phyloP scores from a whole-genome alignment of 139 green algal species.

The Desmodesmus armatus region DNA sequence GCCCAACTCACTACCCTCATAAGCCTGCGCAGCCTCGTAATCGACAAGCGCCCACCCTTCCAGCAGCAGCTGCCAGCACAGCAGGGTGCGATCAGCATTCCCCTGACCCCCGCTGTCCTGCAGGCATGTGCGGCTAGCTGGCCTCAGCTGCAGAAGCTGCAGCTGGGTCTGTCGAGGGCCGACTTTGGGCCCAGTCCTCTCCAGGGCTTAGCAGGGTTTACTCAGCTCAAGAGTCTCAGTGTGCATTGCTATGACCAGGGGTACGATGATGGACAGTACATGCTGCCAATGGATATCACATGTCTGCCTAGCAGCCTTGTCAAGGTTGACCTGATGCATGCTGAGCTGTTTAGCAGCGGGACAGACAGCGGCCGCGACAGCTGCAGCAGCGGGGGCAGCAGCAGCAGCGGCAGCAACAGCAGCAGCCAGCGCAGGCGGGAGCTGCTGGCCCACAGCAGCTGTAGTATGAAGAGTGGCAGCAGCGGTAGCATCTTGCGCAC shows the following conservation, averaged over 20 bases:
- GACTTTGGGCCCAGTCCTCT: slow-evolving; percentile 24
- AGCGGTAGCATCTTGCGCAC: background rate
- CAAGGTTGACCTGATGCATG: slow-evolving; percentile 38
- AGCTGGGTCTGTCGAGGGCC: slow-evolving; percentile 19
- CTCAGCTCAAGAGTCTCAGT: background rate
- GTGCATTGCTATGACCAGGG: slow-evolving; percentile 43
- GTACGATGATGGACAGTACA: slow-evolving; percentile 28
- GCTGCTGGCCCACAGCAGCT: background rate
- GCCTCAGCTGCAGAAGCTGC: slow-evolving; percentile 35
- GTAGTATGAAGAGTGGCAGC: background rate
- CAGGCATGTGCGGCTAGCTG: background rate
- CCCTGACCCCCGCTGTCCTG: slow-evolving; percentile 14
- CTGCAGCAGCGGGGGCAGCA: background rate
- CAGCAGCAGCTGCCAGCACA: slow-evolving; percentile 47
- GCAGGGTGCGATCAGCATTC: slow-evolving; percentile 27
- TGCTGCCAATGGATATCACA: slow-evolving; percentile 33
- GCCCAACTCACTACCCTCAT: background rate
- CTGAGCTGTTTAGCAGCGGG: slow-evolving; percentile 27
- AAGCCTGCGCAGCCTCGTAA: slow-evolving; percentile 1
- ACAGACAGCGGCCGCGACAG: too few species aligned
- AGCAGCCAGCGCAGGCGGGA: too few species aligned
- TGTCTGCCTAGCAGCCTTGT: background rate
- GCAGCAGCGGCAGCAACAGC: background rate
- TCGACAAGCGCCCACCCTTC: slow-evolving; percentile 47
- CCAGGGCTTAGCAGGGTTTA: slow-evolving; percentile 27